These are phyloP conservation scores for Hypomyces rosellus DNA, from an alignment of 2,329 filamentous ascomycete species.

Conservation along the genomic window DNA sequence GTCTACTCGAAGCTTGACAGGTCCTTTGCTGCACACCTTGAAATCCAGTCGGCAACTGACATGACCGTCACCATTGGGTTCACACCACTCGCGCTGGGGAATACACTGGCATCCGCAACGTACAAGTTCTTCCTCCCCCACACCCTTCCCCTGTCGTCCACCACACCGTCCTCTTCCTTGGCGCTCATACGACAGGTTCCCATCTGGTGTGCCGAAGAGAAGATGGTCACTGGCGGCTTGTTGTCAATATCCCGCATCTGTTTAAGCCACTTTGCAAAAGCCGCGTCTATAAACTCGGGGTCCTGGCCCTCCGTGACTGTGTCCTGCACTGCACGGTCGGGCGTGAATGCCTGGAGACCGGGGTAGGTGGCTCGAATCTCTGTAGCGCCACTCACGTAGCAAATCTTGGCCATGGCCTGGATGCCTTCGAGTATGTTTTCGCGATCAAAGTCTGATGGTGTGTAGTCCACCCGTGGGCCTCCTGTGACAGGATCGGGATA, in stretches of 20 bases:
- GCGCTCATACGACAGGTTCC: slow-evolving; percentile 67
- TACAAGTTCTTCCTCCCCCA: slow-evolving; percentile 63
- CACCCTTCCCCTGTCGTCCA: slow-evolving; percentile 51
- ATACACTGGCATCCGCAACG: slow-evolving; percentile 68
- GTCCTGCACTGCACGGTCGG: slow-evolving; percentile 19
- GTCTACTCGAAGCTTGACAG: slow-evolving; percentile 9
- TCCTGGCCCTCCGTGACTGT: slow-evolving; percentile 20
- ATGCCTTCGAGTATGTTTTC: slow-evolving; percentile 65
- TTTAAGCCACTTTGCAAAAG: slow-evolving; percentile 57
- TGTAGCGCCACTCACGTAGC: slow-evolving; percentile 70
- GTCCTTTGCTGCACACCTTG: slow-evolving; percentile 48
- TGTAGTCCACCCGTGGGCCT: slow-evolving; percentile 61
- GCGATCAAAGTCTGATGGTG: slow-evolving; percentile 63
- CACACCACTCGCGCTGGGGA: slow-evolving; percentile 70
- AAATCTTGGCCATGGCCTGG: slow-evolving; percentile 66
- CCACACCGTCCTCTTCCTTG: slow-evolving; percentile 45
- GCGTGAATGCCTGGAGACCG: slow-evolving; percentile 56
- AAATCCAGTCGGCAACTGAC: slow-evolving; percentile 62
- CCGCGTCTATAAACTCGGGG: slow-evolving; percentile 49
- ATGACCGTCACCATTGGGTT: slow-evolving; percentile 78
- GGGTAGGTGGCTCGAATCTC: slow-evolving; percentile 67
- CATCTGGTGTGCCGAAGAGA: slow-evolving; percentile 75
- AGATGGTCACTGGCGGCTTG: slow-evolving; percentile 46
- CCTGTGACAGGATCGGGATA: slow-evolving; percentile 65
- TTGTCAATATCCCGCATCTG: slow-evolving; percentile 43